Evolutionary conservation across 345 rosid genomes (phyloP).

Genomic region (Dipteronia dyeriana): DNA sequence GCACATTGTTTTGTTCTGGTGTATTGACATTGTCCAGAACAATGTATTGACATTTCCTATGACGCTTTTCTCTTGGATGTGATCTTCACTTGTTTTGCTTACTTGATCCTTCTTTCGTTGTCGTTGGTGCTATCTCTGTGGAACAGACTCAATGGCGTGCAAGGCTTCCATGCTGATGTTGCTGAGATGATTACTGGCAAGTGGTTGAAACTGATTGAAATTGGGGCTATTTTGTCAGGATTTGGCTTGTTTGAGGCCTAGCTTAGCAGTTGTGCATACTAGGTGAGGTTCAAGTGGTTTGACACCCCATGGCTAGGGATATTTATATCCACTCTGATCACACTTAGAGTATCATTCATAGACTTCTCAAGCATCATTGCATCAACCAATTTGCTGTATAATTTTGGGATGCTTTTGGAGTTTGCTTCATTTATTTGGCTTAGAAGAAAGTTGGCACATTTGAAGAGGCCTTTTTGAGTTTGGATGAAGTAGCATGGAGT

Average conservation of each 20-base stretch:
- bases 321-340: slow-evolving; percentile 37
- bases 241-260: slow-evolving; percentile 86
- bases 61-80: no score
- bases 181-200: slow-evolving; percentile 73
- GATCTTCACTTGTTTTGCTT: no score
- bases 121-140: no score
- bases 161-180: slow-evolving; percentile 52
- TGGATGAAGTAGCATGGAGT: slow-evolving; percentile 40
- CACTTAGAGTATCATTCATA: slow-evolving; percentile 48
- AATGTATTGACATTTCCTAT: no score
- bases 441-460: slow-evolving; percentile 37
- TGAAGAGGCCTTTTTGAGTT: slow-evolving; percentile 47
- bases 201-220: slow-evolving; percentile 66
- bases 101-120: no score
- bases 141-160: slow-evolving; percentile 54
- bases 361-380: slow-evolving; percentile 42
- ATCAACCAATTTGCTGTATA: slow-evolving; percentile 52
- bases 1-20: no score
- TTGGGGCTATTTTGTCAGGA: slow-evolving; percentile 68
- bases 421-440: slow-evolving; percentile 55
- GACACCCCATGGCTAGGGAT: slow-evolving; percentile 61
- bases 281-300: slow-evolving; percentile 45
- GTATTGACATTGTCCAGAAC: no score
- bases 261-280: slow-evolving; percentile 69
- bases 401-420: no score